Evolutionary conservation across 768 basidiomycete genomes (phyloP), one percentile per base, ranked within the genome.

Genomic region (Rhizopogon roseolus): DNA sequence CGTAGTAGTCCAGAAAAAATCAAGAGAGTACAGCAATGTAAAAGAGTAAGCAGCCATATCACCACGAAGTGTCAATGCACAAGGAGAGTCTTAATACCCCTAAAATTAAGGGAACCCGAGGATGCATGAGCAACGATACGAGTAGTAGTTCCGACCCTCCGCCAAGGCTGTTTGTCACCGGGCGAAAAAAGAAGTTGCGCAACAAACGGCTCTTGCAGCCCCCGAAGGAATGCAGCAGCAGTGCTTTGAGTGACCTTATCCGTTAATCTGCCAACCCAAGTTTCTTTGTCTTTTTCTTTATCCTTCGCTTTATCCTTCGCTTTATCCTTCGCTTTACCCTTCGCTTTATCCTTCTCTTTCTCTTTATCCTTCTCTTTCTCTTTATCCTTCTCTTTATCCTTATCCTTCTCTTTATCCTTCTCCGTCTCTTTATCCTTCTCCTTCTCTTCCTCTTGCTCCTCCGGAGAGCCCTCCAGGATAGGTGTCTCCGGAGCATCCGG

Each of bases 201-300:
- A 45, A 48, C 19, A 27, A 52, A 52, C 10, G 51, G 51, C 19
- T 52, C 51, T 28, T 45, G 51, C 51, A 52, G 32, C 41, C 8
- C n/a, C 11, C 51, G 42, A 11, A 52, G 19, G 32, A 52, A 52
- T 25, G 51, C 27, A 17, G 45, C 45, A 22, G 45, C 45, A 2
- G 45, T 13, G 29, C 10, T 46, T 4, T 46, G 32, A 14, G 45
- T 32, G 32, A 46, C 44, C 17, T 17, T 45, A 4, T 45, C 44
- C 11, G 45, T 11, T 7, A 46, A 46, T 46, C 19, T 46, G 17
- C 45, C 45, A 8, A 46, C 32, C 45, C 45, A 46, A 22, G 17
- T 46, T 13, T 46, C 45, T 8, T 46, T 46, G 0, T 34, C 22
- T 22, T 22, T 22, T 22, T 22, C 22, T 22, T 22, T 22, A 1